phyloP scores from a whole-genome alignment of 352 stramenopile species.

The Globisporangium polare region DNA sequence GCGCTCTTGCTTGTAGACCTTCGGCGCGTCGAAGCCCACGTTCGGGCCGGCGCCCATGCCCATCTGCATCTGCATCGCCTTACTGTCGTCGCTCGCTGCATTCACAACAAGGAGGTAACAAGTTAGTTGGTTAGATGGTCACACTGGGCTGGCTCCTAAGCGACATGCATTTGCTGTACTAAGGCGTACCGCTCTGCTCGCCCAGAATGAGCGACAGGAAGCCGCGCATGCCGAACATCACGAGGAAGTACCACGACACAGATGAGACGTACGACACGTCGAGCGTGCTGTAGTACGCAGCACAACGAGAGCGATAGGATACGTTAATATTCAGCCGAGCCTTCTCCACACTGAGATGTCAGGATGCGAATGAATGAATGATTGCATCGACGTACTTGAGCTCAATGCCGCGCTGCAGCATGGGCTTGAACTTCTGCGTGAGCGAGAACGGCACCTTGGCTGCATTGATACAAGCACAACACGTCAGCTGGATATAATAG shows the following conservation, averaged over 20 bases:
- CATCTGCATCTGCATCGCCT: slow-evolving; percentile 93
- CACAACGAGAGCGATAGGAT: background rate
- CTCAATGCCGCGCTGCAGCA: slow-evolving; percentile 96
- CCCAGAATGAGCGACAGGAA: slow-evolving; percentile 97
- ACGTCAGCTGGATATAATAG: background rate
- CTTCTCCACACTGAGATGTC: background rate
- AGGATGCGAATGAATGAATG: background rate
- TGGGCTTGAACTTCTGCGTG: slow-evolving; percentile 97
- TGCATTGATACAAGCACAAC: slow-evolving; percentile 17
- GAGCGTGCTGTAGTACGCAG: slow-evolving; percentile 65
- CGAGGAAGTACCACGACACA: slow-evolving; percentile 98
- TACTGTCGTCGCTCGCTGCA: slow-evolving; percentile 77
- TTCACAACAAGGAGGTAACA: background rate
- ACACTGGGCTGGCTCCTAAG: no score
- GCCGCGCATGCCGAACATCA: slow-evolving; percentile 97
- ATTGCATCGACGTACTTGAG: slow-evolving; percentile 59
- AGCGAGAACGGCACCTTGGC: slow-evolving; percentile 98
- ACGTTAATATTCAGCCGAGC: background rate
- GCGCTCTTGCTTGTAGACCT: slow-evolving; percentile 88
- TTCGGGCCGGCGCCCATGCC: slow-evolving; percentile 82
- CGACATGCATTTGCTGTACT: no score
- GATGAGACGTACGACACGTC: slow-evolving; percentile 98
- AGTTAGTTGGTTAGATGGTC: background rate
- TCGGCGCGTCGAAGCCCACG: slow-evolving; percentile 88
- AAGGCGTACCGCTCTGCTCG: slow-evolving; percentile 83